Evolutionary conservation across 371 early-diverging fungal species (phyloP).

Genomic region (Nematocida minor): DNA sequence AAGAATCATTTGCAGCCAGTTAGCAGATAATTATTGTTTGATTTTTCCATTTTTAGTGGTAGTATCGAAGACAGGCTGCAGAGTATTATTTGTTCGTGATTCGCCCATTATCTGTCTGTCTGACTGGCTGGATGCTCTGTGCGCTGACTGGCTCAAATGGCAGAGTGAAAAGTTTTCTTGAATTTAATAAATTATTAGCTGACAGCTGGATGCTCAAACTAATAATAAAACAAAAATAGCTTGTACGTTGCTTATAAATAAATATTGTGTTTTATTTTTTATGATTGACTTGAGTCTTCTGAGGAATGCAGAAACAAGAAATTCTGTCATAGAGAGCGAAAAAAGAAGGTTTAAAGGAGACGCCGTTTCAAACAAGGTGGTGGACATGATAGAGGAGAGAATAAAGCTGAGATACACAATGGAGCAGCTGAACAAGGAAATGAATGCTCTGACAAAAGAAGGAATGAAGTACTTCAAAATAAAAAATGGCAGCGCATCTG

Average conservation of each 20-base stretch:
- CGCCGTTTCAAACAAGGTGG: conserved; percentile 38
- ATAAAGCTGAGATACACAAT: conserved; percentile 52
- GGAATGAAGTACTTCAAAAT: conserved; percentile 41
- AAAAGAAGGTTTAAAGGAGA: conserved; percentile 54
- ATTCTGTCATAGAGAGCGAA: conserved; percentile 57
- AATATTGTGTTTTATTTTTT: neutral
- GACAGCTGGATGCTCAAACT: no score
- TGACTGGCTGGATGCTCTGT: no score
- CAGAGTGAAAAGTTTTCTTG: no score
- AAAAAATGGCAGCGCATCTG: conserved; percentile 12
- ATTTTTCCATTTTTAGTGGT: no score
- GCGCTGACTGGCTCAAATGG: no score
- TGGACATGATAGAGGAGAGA: conserved; percentile 51
- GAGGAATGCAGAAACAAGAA: conserved; percentile 4
- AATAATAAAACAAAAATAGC: no score
- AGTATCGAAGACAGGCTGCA: no score
- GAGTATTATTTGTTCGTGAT: no score
- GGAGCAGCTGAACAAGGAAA: conserved; percentile 57
- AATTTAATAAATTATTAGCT: no score
- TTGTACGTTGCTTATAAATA: neutral
- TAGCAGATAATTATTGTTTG: no score
- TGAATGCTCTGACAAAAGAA: conserved; percentile 50
- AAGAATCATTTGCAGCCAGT: no score
- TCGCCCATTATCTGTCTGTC: no score
- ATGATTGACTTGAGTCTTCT: conserved; percentile 49